Conservation (phyloP, 345 rosid genomes). For the Syzygium aromaticum region DNA sequence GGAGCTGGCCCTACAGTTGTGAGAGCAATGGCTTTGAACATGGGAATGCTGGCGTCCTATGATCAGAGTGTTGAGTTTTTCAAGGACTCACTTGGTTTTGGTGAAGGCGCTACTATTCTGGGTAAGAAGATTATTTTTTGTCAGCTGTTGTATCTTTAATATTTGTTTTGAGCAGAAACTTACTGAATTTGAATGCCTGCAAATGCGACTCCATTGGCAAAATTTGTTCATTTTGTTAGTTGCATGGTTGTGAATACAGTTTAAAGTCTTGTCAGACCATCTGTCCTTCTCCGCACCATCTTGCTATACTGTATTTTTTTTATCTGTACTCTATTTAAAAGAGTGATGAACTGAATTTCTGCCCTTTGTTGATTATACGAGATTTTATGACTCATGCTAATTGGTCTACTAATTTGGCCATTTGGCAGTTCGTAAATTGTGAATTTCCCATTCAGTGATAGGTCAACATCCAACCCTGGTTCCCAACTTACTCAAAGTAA, state of each 20-base stretch:
- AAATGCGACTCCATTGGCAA: background rate
- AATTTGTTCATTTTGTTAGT: background rate
- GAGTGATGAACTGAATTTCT: background rate
- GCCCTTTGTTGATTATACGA: background rate
- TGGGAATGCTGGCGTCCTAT: conserved; percentile 99
- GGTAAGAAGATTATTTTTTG: conserved; percentile 17
- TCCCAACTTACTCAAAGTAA: background rate
- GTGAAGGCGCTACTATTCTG: conserved; percentile 56
- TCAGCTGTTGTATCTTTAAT: background rate
- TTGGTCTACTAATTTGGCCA: background rate
- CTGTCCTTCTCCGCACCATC: background rate
- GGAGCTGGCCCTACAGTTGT: conserved; percentile 99
- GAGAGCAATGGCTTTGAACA: conserved; percentile 99
- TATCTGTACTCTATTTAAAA: background rate
- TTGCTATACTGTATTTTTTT: background rate
- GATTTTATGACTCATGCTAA: background rate
- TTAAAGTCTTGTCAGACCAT: background rate
- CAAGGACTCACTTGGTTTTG: conserved; percentile 64
- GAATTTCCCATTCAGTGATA: background rate
- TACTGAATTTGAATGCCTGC: background rate
- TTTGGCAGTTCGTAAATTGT: background rate
- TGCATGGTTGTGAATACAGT: background rate
- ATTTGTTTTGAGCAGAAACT: background rate
- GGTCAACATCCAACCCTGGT: background rate
- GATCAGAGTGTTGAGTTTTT: conserved; percentile 91